Evolutionary conservation across 805 yeast species (phyloP), one percentile per base, ranked within the genome.

Genomic region (Kazachstania bromeliacearum): DNA sequence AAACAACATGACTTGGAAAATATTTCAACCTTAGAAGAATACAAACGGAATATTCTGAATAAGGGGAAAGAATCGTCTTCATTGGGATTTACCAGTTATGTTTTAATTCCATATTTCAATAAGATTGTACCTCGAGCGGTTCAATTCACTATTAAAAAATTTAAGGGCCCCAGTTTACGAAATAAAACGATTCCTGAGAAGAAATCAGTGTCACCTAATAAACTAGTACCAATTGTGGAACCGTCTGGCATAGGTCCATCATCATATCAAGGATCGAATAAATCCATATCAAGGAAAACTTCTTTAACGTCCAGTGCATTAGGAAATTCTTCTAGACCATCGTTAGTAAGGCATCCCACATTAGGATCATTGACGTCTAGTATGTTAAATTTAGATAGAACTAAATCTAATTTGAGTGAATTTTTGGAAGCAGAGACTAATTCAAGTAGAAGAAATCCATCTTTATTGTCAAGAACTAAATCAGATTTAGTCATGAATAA

Each of bases 41-140:
- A 46, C 23, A 56, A 51, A 26, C 43, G 40, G 24, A 50, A 43
- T 26, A 34, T 57, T 8, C 20, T 51, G 6, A 50, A 51, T 38
- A 47, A 44, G 18, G 43, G 41, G 12, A 60, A 57, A 28, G 71
- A 67, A 31, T 56, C 63, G 5, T 63, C 68, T 10, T 57, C 69
- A 0, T 43, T 53, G 14, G 76, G 74, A 4, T 75, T 73, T 46
- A 53, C 72, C 26, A 72, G 67, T 3, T 69, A 68, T 42, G 72
- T 75, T 7, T 40, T 76, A 3, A 62, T 75, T 1, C 80, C 81
- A 0, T 73, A 67, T 51, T 76, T 62, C 48, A 68, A 62, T 34
- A 67, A 66, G 38, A 66, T 59, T 40, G 52, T 73, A 4, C 80
- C 81, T 0, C 46, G 57, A 28, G 55, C 70, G 4, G 65, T 72